A percentile compares a stretch with the other conserved stretches of the same genome.
Evolutionary conservation across 2,329 filamentous ascomycete species (phyloP).

Genomic region (Penicillium corylophilum): DNA sequence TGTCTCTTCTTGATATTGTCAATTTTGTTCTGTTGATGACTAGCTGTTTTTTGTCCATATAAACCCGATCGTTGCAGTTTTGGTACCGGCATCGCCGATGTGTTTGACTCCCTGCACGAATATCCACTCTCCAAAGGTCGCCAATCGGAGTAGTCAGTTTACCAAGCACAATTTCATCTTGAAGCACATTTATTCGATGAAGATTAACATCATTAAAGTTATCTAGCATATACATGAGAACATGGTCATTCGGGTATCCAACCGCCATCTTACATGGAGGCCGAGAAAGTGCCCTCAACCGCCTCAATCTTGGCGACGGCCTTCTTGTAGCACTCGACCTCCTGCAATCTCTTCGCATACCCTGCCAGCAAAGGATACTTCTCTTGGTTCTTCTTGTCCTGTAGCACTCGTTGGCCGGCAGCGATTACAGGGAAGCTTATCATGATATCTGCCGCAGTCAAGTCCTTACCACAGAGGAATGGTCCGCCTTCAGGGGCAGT

Average conservation of each 20-base stretch:
- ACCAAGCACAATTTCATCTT: background rate
- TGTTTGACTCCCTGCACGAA: background rate
- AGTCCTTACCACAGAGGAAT: constrained; percentile 44
- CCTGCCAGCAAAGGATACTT: constrained; percentile 39
- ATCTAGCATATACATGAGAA: background rate
- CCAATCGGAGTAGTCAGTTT: background rate
- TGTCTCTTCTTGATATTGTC: background rate
- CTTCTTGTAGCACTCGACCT: constrained; percentile 39
- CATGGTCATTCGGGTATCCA: background rate
- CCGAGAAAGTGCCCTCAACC: constrained; percentile 38
- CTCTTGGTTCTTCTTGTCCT: constrained; percentile 33
- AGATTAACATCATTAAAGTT: background rate
- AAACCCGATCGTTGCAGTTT: too few species aligned
- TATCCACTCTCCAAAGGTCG: background rate
- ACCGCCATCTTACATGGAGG: constrained; percentile 25
- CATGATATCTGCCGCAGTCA: constrained; percentile 49
- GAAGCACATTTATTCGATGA: background rate
- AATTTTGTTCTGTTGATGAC: background rate
- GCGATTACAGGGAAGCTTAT: constrained; percentile 49
- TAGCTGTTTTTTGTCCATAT: background rate
- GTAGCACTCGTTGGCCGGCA: constrained; percentile 33
- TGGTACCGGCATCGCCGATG: background rate
- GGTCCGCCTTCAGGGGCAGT: constrained; percentile 40
- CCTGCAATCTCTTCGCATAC: constrained; percentile 39
- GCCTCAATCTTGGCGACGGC: constrained; percentile 44